Evolutionary conservation across 352 stramenopile species (phyloP).

Genomic region (Aphanomyces astaci): DNA sequence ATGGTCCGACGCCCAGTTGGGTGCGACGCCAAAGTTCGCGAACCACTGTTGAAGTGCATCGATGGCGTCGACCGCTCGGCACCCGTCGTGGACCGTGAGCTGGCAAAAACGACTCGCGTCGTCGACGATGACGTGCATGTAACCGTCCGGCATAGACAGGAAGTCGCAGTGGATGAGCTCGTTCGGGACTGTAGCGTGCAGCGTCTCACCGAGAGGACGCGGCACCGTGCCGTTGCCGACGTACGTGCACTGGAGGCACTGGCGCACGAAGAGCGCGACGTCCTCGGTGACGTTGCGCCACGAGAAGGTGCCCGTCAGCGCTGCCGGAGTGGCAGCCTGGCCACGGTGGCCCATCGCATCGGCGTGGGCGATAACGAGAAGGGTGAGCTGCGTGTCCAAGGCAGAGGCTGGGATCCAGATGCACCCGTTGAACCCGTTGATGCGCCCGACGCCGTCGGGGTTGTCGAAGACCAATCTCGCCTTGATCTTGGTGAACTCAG

Average conservation of each 20-base stretch:
- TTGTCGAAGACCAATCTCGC: neutral
- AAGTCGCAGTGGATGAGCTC: slow-evolving; percentile 37
- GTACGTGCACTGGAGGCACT: slow-evolving; percentile 20
- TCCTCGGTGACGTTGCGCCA: slow-evolving; percentile 23
- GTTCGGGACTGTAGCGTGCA: slow-evolving; percentile 31
- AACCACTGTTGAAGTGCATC: slow-evolving; percentile 23
- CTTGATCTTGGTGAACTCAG: too few species aligned
- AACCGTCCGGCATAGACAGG: slow-evolving; percentile 26
- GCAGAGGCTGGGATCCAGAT: slow-evolving; percentile 15
- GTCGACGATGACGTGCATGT: slow-evolving; percentile 31
- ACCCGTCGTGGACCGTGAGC: too few species aligned
- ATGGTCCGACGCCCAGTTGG: slow-evolving; percentile 8
- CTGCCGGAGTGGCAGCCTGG: slow-evolving; percentile 17
- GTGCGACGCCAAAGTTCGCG: slow-evolving; percentile 16
- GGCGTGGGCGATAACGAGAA: slow-evolving; percentile 28
- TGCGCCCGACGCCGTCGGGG: neutral
- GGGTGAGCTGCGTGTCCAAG: slow-evolving; percentile 23
- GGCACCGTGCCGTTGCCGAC: slow-evolving; percentile 11
- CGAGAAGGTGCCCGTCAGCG: slow-evolving; percentile 14
- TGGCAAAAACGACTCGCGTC: slow-evolving; percentile 25
- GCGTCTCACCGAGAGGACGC: slow-evolving; percentile 24
- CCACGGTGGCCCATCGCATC: slow-evolving; percentile 27
- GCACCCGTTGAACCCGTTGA: neutral
- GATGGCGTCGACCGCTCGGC: neutral
- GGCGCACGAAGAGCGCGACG: slow-evolving; percentile 4